Percentiles rank a stretch among this genome's conserved stretches.
Evolutionary conservation across 2,329 filamentous ascomycete genomes (phyloP).

Genomic region (Lasiodiplodia citricola): DNA sequence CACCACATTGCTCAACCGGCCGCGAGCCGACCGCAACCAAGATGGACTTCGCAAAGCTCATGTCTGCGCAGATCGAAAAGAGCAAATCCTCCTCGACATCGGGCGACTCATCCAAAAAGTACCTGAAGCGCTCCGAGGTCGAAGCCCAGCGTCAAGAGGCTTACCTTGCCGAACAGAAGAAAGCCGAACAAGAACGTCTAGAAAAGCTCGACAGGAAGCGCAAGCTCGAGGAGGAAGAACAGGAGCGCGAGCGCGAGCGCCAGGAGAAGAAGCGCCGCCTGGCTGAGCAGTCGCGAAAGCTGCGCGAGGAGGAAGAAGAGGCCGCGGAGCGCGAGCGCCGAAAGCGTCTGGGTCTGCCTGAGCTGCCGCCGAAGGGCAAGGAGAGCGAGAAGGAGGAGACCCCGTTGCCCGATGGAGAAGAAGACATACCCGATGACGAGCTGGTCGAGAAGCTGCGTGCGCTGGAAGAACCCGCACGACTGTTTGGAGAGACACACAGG

Average conservation of each 20-base stretch:
- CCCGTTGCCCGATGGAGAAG: conserved; percentile 48
- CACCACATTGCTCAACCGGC: neutral
- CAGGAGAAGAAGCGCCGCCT: conserved; percentile 83
- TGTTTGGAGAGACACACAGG: conserved; percentile 83
- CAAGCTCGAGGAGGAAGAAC: conserved; percentile 85
- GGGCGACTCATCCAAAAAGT: conserved; percentile 62
- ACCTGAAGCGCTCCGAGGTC: conserved; percentile 80
- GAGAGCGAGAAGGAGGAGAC: conserved; percentile 52
- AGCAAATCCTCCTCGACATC: conserved; percentile 60
- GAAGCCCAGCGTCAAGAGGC: conserved; percentile 81
- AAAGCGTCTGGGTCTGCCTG: conserved; percentile 80
- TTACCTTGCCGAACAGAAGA: conserved; percentile 82
- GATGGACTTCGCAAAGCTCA: conserved; percentile 96
- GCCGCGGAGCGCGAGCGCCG: conserved; percentile 75
- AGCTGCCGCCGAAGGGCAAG: conserved; percentile 62
- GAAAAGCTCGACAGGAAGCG: conserved; percentile 78
- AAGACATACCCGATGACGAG: conserved; percentile 74
- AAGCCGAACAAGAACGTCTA: conserved; percentile 72
- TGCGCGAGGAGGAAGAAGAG: conserved; percentile 73
- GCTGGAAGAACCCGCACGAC: conserved; percentile 71
- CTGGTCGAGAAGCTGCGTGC: conserved; percentile 70
- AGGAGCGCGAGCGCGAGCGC: conserved; percentile 68
- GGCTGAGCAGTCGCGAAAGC: conserved; percentile 76
- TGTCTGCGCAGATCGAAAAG: conserved; percentile 91
- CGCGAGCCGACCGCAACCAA: neutral